Evolutionary conservation across 352 stramenopile species (phyloP).

Genomic region (Phytopythium mirpurense): DNA sequence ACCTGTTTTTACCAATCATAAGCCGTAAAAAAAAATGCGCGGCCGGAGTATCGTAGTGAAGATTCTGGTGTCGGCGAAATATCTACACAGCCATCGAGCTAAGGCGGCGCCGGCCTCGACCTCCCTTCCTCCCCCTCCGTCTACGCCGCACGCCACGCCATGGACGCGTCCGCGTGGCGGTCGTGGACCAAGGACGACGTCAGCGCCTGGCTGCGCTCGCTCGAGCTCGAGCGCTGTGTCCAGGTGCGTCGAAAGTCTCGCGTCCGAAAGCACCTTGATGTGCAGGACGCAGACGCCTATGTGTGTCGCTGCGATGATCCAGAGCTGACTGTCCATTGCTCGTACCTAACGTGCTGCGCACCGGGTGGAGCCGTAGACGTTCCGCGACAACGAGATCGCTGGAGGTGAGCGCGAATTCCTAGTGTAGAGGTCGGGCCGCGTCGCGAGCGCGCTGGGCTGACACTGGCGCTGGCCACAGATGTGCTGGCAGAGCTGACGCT

Average conservation of each 20-base stretch:
- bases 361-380: slow-evolving; percentile 28
- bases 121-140: neutral
- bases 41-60: too few species aligned
- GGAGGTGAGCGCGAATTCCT: slow-evolving; percentile 16
- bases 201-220: slow-evolving; percentile 23
- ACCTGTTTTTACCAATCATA: neutral
- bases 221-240: slow-evolving; percentile 24
- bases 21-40: neutral
- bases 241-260: slow-evolving; percentile 11
- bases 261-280: too few species aligned
- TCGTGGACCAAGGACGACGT: slow-evolving; percentile 35
- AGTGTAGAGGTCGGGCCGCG: too few species aligned
- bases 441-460: too few species aligned
- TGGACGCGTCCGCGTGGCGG: slow-evolving; percentile 16
- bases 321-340: too few species aligned
- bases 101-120: neutral
- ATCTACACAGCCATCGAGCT: too few species aligned
- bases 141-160: neutral
- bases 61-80: too few species aligned
- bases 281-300: too few species aligned
- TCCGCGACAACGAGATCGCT: slow-evolving; percentile 49
- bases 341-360: neutral
- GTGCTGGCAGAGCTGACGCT: slow-evolving; percentile 59
- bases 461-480: slow-evolving; percentile 10
- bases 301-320: too few species aligned